Base-by-base conservation (phyloP, 192 early-diverging fungal species). In the Thoreauomyces humboldtii region DNA sequence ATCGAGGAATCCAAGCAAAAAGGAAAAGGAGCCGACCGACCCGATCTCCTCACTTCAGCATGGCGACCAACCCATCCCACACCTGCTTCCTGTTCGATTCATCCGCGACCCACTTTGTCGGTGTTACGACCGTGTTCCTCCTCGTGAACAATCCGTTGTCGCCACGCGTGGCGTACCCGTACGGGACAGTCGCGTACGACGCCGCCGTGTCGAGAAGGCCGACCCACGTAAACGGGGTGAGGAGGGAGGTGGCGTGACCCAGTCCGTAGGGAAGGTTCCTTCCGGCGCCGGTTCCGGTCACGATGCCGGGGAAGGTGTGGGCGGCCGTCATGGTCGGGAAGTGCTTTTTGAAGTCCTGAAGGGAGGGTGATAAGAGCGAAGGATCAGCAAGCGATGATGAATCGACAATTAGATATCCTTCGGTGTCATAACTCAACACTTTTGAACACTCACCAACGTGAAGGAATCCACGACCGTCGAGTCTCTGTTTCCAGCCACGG, bases 291-390 rank as follows among this genome's bases (percentile, higher is more conserved):
- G 50, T 52, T 4, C 27, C 25, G 24, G 50, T 27, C 25, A 52
- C 50, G 27, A 52, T 52, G 4, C 50, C 50, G 24, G 50, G 50
- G 50, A 52, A 52, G 50, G 32, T 24, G 50, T 52, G 50, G 19
- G 50, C 50, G 27, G 50, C 50, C 15, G 15, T 52, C 27, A 24
- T 29, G 19, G 17, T 31, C 4, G 50, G 50, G 27, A 52, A 52
- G 6, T 52, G 17, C 6, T 52, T 15, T 17, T 52, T 52, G 50
- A 52, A 52, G 2, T 52, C 50, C 50, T 52, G 29, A 12, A 48
- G 7, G 17, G 17, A 41, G 17, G 9, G 38, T 41, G 9, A 17
- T 9, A 41, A 41, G 38, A 41, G 38, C 17, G 9, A 12, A 41
- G 9, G 17, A 41, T 17, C 17, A 9, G 9, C 17, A 12, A 41